Evolutionary conservation across 2,329 filamentous ascomycete species (phyloP), one percentile per base, ranked within the genome.

Genomic region (Xylaria sp.): DNA sequence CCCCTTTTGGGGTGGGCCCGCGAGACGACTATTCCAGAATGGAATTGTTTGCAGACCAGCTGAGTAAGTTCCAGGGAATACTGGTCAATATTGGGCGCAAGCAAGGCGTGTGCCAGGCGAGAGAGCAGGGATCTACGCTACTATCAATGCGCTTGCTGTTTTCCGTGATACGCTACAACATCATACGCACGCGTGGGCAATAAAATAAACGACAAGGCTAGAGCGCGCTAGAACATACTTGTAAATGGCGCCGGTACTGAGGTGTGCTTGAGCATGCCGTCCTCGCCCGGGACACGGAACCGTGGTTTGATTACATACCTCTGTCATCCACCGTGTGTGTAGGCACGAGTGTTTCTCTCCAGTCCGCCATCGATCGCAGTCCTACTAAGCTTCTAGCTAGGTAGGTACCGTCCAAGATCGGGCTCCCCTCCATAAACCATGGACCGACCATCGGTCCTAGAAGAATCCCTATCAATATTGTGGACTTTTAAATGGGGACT

Each of bases 11-110:
- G 17, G 63, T 66, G 67, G 67, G 50, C 63, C 63, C 14, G 19
- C 47, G 17, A 42, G 36, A 50, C 56, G 39, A 24, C 63, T 69
- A 60, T 65, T 54, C 54, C 62, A 62, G n/a, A 61, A 68, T 65
- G 39, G 66, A 65, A 55, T 58, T 57, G 48, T 14, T 57, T n/a
- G 34, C 19, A 27, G 51, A 57, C 61, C 39, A 61, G 65, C 61
- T 68, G 61, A 68, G 51, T 55, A 61, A 65, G 34, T 61, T 48
- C 24, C 42, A 36, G 32, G 39, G 36, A 60, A 64, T 60, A 59
- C n/a, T 47, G 42, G 42, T 14, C 42, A 3, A 19, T 55, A n/a
- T 34, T 58, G 55, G 24, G 24, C 24, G 30, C n/a, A 12, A 56
- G 57, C 50, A 56, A 30, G 51, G 55, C 42, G 65, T 64, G 61